Percentiles rank a stretch among this genome's conserved stretches.
Evolutionary conservation across 1,284 basidiomycete species (phyloP).

Genomic region (Phellinidium pouzarii): DNA sequence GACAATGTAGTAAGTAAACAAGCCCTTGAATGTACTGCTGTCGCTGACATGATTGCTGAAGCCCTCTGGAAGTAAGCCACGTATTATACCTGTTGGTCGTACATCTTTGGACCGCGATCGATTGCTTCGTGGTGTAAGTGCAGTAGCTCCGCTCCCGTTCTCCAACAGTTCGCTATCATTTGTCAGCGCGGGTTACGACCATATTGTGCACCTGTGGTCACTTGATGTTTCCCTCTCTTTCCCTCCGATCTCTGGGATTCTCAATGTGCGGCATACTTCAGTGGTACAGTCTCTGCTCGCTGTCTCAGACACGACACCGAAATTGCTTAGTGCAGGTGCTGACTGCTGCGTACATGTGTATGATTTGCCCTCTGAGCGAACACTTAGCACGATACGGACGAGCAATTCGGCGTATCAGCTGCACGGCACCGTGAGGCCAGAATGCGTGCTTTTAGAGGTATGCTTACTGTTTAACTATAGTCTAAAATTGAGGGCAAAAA

Average conservation of each 20-base stretch:
- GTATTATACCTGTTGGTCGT: constrained; percentile 14
- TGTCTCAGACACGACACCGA: constrained; percentile 38
- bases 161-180: constrained; percentile 35
- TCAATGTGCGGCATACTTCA: constrained; percentile 40
- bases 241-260: constrained; percentile 26
- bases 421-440: constrained; percentile 33
- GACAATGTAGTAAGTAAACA: constrained; percentile 24
- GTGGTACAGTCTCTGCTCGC: constrained; percentile 38
- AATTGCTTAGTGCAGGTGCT: constrained; percentile 41
- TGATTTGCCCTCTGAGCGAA: constrained; percentile 40
- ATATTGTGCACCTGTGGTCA: constrained; percentile 41
- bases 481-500: not conserved
- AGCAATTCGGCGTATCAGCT: constrained; percentile 42
- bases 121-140: constrained; percentile 35
- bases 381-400: constrained; percentile 32
- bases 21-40: not conserved
- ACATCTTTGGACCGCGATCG: constrained; percentile 21
- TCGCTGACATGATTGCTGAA: not conserved
- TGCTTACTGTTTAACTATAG: constrained; percentile 10
- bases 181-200: constrained; percentile 46
- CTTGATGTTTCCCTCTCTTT: constrained; percentile 19
- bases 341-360: constrained; percentile 40
- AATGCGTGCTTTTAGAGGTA: constrained; percentile 41
- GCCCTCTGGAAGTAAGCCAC: not conserved
- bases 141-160: constrained; percentile 27